Base-by-base conservation (phyloP, 768 basidiomycete genomes). In the Leccinum fibrillosum region DNA sequence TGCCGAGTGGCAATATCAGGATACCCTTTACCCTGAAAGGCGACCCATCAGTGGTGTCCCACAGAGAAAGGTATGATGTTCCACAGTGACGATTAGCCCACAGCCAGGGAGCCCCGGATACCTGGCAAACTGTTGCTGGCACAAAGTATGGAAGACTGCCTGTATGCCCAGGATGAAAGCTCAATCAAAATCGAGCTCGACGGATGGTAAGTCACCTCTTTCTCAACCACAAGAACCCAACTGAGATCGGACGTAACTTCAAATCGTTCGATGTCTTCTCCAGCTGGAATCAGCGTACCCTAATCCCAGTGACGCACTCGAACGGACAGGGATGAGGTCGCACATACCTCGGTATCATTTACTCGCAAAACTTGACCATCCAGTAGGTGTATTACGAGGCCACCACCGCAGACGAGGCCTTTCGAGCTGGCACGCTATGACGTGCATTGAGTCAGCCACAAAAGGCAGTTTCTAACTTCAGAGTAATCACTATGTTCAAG, bases 121-220 rank as follows among this genome's bases (percentile, higher is more conserved):
- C 21, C 76, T 73, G 5, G 84, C 76, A 53, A 94, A 74, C 21
- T 72, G 73, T 15, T 85, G 61, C 44, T 79, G 78, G 66, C 86
- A 89, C 1, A 98, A 79, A 0, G 92, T 89, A 67, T 94, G 90
- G 69, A 98, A 98, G n/a, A 97, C 84, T 0, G 97, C 96, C 96
- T 98, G 68, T 5, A 48, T 35, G 17, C 2, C 26, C 10, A 23
- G 37, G 6, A 19, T 10, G 30, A 32, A n/a, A 15, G 59, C n/a
- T 65, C 44, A 57, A 55, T 17, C 23, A 12, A 30, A 5, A 30
- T 51, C 19, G 23, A 34, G 23, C 23, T 6, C 5, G 21, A 47
- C 35, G 21, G 34, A 53, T 6, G 11, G 26, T 6, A 6, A 61
- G 75, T 51, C 32, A 89, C 96, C 75, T 99, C 97, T 76, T 99